These are phyloP conservation scores for Acer yangbiense DNA, from an alignment of 345 rosid genomes.

Conservation along the genomic window DNA sequence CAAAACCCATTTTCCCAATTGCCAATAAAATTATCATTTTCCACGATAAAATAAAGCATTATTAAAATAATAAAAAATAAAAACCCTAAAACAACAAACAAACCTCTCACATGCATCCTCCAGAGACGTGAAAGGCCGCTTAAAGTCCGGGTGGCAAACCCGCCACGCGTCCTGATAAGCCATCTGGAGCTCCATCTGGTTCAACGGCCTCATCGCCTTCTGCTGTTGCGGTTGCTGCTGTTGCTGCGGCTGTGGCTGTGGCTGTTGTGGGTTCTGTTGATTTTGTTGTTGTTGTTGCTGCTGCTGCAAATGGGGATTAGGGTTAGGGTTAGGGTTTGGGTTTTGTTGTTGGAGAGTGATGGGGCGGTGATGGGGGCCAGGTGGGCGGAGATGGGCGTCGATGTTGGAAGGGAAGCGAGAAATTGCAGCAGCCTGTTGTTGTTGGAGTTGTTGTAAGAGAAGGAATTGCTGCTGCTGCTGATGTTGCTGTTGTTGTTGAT, in stretches of 20 bases:
- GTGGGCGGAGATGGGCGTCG: conserved; percentile 74
- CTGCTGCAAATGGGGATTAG: conserved; percentile 35
- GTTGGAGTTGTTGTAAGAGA: conserved; percentile 57
- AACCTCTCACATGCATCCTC: conserved; percentile 98
- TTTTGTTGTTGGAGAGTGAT: conserved; percentile 42
- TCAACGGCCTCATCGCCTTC: conserved; percentile 63
- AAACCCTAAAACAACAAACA: neutral
- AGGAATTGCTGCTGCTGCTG: conserved; percentile 65
- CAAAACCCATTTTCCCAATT: neutral
- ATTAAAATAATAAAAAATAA: no score
- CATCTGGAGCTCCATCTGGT: conserved; percentile 80
- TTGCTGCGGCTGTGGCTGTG: conserved; percentile 26
- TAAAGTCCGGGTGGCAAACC: conserved; percentile 86
- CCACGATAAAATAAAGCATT: neutral
- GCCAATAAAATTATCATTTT: neutral
- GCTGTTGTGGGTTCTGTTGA: conserved; percentile 25
- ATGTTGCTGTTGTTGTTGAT: conserved; percentile 49
- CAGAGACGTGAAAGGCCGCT: conserved; percentile 80
- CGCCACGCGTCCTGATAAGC: conserved; percentile 97
- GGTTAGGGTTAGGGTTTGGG: conserved; percentile 35
- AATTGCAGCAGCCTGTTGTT: conserved; percentile 65
- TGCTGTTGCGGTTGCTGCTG: conserved; percentile 53
- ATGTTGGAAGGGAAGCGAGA: conserved; percentile 94
- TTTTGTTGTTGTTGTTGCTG: conserved; percentile 31
- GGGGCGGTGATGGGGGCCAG: conserved; percentile 50